Evolutionary conservation across 352 stramenopile species (phyloP), one percentile per base, ranked within the genome.

Genomic region (Globisporangium sylvaticum): DNA sequence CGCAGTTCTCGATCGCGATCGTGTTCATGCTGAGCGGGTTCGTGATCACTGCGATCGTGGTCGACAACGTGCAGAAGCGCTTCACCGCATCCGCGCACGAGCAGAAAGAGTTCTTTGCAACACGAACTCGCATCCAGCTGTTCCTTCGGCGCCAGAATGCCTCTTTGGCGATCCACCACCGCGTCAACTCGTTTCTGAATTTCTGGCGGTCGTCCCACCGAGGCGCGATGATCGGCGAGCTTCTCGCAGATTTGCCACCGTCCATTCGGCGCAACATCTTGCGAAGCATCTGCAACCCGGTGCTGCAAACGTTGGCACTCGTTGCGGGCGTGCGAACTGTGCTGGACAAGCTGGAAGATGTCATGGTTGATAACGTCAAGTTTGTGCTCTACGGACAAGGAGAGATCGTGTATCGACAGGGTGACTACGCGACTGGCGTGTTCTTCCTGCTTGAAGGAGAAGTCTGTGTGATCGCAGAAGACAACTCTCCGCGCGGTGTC

Each of bases 151-250:
- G 76, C 3, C 77, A 84, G 65, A 74, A 75, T 18, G 77, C 77
- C 5, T 71, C 77, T 7, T 46, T 78, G 10, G 53, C 58, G 5
- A 71, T 84, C 58, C 74, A 75, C 20, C 77, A 75, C n/a, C 77
- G 74, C 8, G 74, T 84, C 3, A 80, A 74, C 39, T 70, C 74
- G 57, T 84, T 81, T 27, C 56, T 84, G 14, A 75, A 84, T 34
- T 84, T 75, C 55, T 84, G 77, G 77, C 81, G 77, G 77, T 75
- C 74, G 4, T 76, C 74, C 1, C 77, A 84, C 34, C 71, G 77
- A 15, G 77, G 77, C 20, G 77, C 74, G 9, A 74, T 80, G 56
- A 79, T 81, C 22, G 68, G 74, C 25, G 61, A 81, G 50, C 62
- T 84, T 2, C 56, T 84, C 1, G 62, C 52, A 5, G 76, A 84